Evolutionary conservation across 139 green algal genomes (phyloP), one percentile per base, ranked within the genome.

Genomic region (Pedinophyceae sp.): DNA sequence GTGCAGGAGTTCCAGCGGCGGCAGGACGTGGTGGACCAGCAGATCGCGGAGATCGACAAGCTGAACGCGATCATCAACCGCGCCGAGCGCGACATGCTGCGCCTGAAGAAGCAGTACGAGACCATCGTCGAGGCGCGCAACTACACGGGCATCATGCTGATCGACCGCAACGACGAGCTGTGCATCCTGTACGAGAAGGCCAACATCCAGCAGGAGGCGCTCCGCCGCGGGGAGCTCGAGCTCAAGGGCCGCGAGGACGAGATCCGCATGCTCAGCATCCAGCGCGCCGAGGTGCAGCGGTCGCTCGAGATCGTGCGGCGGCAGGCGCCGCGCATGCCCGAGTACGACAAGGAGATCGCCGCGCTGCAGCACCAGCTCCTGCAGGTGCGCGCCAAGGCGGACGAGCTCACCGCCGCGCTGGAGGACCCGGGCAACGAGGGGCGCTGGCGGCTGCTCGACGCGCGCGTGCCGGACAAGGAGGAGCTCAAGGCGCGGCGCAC

Each of bases 161-260:
- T 93, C 30, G 81, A 87, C 52, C 75, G 81, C 27, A 84, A 85
- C 57, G 79, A 90, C 51, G 83, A 93, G 75, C 69, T 93, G 57
- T 85, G 74, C 60, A 79, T 85, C 28, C 59, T 93, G 62, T 90
- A 86, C 52, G 79, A 93, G 64, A 85, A 81, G 69, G 30, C 60
- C 40, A 85, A 84, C 61, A 71, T 80, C 54, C 76, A 84, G 59
- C 73, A 85, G 26, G 56, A 76, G 50, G 61, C 77, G 27, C 23
- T 69, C 6, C 52, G 52, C 18, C 29, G 24, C 27, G 52, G 52
- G n/a, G 52, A 58, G 53, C 34, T 49, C n/a, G 53, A 39, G 13
- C 53, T 49, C 27, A 51, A 23, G 48, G 22, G 15, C 2, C 2
- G 7, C 24, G 41, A 24, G 13, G 13, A 52, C 26, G 3, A 54